Evolutionary conservation across 2,329 filamentous ascomycete species (phyloP), one percentile per base, ranked within the genome.

Genomic region (Cordyceps sp.): DNA sequence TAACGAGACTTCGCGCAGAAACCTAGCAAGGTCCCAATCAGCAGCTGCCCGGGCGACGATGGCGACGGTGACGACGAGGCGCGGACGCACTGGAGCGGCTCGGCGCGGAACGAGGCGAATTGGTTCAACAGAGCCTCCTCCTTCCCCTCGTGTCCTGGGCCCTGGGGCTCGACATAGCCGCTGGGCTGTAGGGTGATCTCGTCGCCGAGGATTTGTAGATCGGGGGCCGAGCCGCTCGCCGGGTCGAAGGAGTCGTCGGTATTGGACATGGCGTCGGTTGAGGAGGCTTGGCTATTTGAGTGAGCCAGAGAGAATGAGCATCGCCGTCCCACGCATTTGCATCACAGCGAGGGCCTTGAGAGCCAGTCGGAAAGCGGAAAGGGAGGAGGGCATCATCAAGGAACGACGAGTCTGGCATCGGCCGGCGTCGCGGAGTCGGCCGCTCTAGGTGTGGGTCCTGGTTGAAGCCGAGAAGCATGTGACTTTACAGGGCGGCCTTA

Each of bases 1-100:
- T 22, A 93, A 66, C 29, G 82, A 90, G 22, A 98, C 78, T 61
- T 98, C 90, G 42, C 85, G 83, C 20, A 96, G 72, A 52, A 96
- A 96, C 40, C 85, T 78, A 59, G 26, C 12, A 16, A 29, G 7
- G 21, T 23, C n/a, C n/a, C n/a, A n/a, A 16, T 26, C 25, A 26
- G 25, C 7, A 16, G 9, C 9, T 14, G 25, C 24, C 25, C 14
- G 6, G 22, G 22, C 26, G n/a, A 21, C 5, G 22, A 25, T 12
- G 20, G 21, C 22, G 22, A 6, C 14, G 18, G 21, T 26, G 7
- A 33, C 4, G 18, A 23, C 10, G 24, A 17, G 20, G 21, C n/a
- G n/a, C n/a, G 10, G 4, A 19, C 9, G 16, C 54, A 71, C 62
- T 73, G 69, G 13, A 78, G 54, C 20, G 73, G 73, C 39, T 74